Evolutionary conservation across 331 rosid genomes (phyloP).

Genomic region (Saraca asoca): DNA sequence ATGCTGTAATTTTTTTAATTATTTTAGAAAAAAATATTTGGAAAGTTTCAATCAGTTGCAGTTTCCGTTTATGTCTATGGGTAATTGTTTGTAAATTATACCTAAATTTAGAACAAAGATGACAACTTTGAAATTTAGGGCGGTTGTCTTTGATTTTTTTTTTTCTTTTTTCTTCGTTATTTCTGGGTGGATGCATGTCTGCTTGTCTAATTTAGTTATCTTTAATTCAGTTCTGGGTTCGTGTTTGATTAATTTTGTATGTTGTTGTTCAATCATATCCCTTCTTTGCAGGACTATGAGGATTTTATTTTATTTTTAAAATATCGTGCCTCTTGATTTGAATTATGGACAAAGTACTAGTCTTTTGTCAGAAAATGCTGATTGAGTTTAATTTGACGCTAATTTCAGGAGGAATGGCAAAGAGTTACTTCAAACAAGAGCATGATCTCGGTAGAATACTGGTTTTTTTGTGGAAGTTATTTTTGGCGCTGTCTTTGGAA

Average conservation of each 20-base stretch:
- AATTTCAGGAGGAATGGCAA: constrained; percentile 75
- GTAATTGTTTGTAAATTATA: constrained; percentile 2
- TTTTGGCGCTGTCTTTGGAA: constrained; percentile 17
- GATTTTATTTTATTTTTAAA: not conserved
- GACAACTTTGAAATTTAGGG: constrained; percentile 20
- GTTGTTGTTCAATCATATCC: not conserved
- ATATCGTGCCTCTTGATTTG: not conserved
- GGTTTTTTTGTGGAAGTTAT: constrained; percentile 10
- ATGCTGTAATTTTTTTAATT: not conserved
- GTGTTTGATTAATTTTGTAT: constrained; percentile 14
- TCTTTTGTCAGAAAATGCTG: not conserved
- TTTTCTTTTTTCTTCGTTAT: not conserved
- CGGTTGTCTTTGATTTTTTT: not conserved
- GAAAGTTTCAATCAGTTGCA: constrained; percentile 17
- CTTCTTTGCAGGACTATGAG: not conserved
- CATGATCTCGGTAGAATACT: constrained; percentile 77
- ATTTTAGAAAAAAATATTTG: not conserved
- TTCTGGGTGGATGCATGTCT: constrained; percentile 6
- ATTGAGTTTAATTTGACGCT: constrained; percentile 38
- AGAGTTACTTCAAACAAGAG: constrained; percentile 95
- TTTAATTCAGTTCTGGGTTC: constrained; percentile 15
- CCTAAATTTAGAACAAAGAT: constrained; percentile 22
- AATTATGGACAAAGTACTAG: constrained; percentile 9
- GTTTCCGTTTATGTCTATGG: constrained; percentile 6
- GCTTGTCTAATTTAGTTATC: constrained; percentile 7